Evolutionary conservation across 1,284 basidiomycete genomes (phyloP), one percentile per base, ranked within the genome.

Genomic region (Rhodotorula sp.): DNA sequence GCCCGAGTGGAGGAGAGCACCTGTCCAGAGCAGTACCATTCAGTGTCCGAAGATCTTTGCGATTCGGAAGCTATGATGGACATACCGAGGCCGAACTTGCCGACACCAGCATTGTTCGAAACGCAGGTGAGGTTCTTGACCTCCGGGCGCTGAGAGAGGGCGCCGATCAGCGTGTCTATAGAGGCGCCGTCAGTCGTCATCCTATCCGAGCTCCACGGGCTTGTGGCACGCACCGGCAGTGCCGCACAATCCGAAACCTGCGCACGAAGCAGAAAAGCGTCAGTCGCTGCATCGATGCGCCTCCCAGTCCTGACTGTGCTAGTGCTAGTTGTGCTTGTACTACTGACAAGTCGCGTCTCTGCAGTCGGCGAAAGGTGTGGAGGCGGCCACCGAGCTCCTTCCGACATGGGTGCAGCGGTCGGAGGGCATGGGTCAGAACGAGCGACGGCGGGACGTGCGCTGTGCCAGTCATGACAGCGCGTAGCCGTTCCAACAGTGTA

Each of bases 31-130:
- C 46, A 48, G 55, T 16, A 17, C 42, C 16, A 9, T 7, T 12
- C 17, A 3, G 7, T 41, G 5, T 9, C 8, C 25, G 34, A 34
- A 34, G 34, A 34, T 34, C 45, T 1, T 1, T 19, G 3, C 5
- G 17, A 25, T 42, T 9, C 46, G 9, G 27, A 25, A 19, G 25
- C 65, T 61, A 71, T n/a, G 45, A 59, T 61, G 53, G 0, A 53
- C 86, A 77, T 77, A 91, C 92, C 92, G 53, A 97, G 85, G 58
- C 93, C 93, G 50, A 85, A 87, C 72, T 90, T 86, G 49, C 88
- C 88, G 44, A 88, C 85, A 23, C 93, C 93, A 55, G 91, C 91
- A 83, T 97, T 96, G 82, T 97, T 97, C 21, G 92, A 94, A 53
- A 95, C 90, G 57, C 89, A 91, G 23, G 89, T 94, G 61, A 97